Conservation (phyloP, 352 stramenopile genomes). For the Globisporangium barbulae region DNA sequence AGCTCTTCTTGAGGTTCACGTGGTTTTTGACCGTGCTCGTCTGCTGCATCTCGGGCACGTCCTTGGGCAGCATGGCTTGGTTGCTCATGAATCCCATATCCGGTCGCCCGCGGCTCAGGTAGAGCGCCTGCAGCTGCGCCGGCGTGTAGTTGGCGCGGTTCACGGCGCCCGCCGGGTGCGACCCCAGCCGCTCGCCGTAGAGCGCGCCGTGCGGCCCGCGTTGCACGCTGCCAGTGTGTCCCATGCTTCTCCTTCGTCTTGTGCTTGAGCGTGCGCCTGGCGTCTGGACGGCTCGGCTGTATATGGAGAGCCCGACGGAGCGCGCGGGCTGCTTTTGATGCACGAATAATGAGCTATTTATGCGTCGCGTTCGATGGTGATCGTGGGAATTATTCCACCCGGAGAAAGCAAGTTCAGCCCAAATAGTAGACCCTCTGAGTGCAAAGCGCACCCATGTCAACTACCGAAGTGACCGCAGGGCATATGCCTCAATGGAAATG, state of each 20-base stretch:
- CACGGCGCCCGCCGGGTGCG: conserved; percentile 23
- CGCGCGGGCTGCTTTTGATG: neutral
- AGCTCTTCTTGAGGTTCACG: conserved; percentile 82
- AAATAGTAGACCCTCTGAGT: conserved; percentile 2
- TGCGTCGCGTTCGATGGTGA: neutral
- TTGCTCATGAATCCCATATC: conserved; percentile 87
- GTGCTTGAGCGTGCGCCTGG: neutral
- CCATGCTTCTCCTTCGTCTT: conserved; percentile 29
- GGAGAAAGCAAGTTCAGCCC: neutral
- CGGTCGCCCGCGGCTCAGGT: conserved; percentile 66
- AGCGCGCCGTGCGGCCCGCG: conserved; percentile 30
- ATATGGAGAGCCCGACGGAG: neutral
- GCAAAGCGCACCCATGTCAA: neutral
- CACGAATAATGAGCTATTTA: neutral
- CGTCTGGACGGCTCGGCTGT: neutral
- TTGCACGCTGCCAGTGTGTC: conserved; percentile 72
- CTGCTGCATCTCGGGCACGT: conserved; percentile 80
- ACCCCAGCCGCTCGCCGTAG: conserved; percentile 61
- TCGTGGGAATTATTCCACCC: neutral
- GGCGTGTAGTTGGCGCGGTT: conserved; percentile 65
- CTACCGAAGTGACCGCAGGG: no score
- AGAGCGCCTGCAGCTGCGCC: conserved; percentile 80
- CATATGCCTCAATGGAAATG: neutral
- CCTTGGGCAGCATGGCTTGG: conserved; percentile 41
- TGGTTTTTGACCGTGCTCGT: conserved; percentile 82